Conservation (phyloP, 306 rosid species). For the Vigna nakashimae region DNA sequence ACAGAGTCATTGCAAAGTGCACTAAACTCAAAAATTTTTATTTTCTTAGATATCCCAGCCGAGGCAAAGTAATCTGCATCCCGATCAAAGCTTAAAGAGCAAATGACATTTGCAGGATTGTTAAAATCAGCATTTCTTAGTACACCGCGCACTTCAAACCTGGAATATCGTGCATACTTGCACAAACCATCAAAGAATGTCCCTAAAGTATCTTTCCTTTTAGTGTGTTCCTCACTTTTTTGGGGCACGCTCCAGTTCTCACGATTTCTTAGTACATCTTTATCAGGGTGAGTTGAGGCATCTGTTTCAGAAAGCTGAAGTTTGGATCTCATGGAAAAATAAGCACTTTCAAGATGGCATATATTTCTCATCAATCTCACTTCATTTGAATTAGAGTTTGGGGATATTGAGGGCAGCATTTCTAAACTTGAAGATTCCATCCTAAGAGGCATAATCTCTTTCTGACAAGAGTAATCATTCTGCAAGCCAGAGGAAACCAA, state of each 20-base stretch:
- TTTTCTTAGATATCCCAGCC: slow-evolving; percentile 94
- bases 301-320: slow-evolving; percentile 69
- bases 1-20: slow-evolving; percentile 74
- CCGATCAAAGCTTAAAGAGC: slow-evolving; percentile 93
- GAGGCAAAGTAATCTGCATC: slow-evolving; percentile 93
- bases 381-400: slow-evolving; percentile 54
- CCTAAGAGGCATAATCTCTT: slow-evolving; percentile 44
- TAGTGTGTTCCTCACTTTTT: slow-evolving; percentile 54
- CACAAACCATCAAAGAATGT: slow-evolving; percentile 88
- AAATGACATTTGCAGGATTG: slow-evolving; percentile 74
- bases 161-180: slow-evolving; percentile 87
- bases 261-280: slow-evolving; percentile 60
- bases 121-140: slow-evolving; percentile 86
- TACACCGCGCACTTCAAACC: slow-evolving; percentile 84
- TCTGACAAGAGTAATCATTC: slow-evolving; percentile 49
- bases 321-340: slow-evolving; percentile 85
- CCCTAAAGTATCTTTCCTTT: slow-evolving; percentile 66
- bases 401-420: slow-evolving; percentile 45
- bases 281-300: slow-evolving; percentile 53
- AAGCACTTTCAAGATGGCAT: slow-evolving; percentile 79
- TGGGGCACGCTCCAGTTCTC: slow-evolving; percentile 56
- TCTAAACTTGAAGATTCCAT: slow-evolving; percentile 58
- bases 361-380: slow-evolving; percentile 61
- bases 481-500: slow-evolving; percentile 51
- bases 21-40: slow-evolving; percentile 81